Conservation (phyloP, 495 filamentous ascomycete species). For the Penicillium silybi region DNA sequence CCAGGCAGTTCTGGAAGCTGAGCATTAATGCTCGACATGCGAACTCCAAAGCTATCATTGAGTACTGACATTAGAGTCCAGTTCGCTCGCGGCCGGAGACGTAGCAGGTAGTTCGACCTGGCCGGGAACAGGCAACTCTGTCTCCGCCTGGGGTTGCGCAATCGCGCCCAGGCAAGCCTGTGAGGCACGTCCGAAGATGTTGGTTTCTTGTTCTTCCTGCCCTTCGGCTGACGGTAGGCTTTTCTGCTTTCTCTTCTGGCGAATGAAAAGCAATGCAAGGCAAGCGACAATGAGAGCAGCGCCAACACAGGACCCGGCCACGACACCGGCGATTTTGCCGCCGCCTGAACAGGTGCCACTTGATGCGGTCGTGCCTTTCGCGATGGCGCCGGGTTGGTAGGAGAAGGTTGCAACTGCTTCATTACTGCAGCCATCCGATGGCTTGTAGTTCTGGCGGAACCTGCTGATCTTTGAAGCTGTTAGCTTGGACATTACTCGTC, state of each 20-base stretch:
- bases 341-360: background rate
- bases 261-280: background rate
- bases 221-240: background rate
- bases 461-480: constrained; percentile 11
- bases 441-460: constrained; percentile 16
- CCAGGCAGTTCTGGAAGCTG: no score
- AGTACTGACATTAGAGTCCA: no score
- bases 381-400: background rate
- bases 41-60: no score
- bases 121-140: background rate
- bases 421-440: constrained; percentile 17
- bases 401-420: constrained; percentile 16
- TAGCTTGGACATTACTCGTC: background rate
- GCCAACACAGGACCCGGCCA: constrained; percentile 47
- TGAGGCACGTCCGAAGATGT: background rate
- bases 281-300: background rate
- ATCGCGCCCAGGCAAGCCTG: background rate
- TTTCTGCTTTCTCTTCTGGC: background rate
- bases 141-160: background rate
- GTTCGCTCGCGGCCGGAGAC: no score
- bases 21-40: no score
- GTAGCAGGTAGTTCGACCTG: no score
- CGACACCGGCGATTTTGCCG: constrained; percentile 52
- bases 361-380: background rate
- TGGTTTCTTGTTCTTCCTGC: background rate